Conservation (phyloP, 116 monocot species). For the Phalaenopsis hybrid region DNA sequence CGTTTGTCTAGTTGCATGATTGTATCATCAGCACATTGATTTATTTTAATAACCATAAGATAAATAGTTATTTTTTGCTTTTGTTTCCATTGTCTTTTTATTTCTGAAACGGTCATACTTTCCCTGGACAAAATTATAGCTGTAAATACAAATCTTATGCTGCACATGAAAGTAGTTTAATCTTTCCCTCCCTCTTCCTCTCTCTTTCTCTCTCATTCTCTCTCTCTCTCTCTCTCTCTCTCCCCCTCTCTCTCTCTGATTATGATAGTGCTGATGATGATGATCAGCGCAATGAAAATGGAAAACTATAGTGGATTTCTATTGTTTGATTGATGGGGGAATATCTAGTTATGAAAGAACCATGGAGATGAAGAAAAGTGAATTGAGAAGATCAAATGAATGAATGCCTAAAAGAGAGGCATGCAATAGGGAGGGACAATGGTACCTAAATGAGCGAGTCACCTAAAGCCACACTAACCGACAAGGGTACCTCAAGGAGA, state of each 20-base stretch:
- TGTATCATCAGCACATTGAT: neutral
- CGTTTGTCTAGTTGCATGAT: neutral
- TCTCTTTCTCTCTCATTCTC: too few species aligned
- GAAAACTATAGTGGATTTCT: neutral
- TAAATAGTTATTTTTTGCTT: neutral
- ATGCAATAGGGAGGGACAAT: neutral
- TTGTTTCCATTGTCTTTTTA: neutral
- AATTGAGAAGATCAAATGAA: neutral
- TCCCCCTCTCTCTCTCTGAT: too few species aligned
- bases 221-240: too few species aligned
- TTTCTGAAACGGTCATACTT: neutral
- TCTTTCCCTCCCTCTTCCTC: neutral
- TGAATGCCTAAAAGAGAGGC: neutral
- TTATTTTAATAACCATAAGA: constrained; percentile 3
- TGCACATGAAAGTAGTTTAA: neutral
- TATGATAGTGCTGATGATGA: neutral
- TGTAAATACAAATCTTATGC: neutral
- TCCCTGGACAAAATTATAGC: neutral
- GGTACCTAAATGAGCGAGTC: too few species aligned
- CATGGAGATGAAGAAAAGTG: neutral
- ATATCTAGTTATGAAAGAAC: neutral
- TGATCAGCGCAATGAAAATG: neutral
- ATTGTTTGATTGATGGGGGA: neutral
- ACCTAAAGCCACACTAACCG: too few species aligned
- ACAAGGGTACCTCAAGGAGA: too few species aligned